phyloP scores from a whole-genome alignment of 2,329 filamentous ascomycete species.

The Dothiorella sarmentorum region DNA sequence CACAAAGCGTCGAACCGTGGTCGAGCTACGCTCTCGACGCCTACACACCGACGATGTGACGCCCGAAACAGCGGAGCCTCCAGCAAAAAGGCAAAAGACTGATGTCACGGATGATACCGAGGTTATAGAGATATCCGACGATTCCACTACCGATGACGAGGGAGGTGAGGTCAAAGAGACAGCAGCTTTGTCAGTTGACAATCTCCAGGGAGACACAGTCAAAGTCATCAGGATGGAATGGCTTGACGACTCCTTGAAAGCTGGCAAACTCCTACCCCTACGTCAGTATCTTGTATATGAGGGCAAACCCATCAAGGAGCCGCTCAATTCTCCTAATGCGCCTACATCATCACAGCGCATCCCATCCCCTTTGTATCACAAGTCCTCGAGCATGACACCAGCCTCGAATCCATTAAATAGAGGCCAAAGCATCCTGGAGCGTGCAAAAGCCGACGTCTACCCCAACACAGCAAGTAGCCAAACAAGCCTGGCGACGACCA shows the following conservation, averaged over 20 bases:
- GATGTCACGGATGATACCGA: conserved; percentile 6
- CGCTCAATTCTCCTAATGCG: conserved; percentile 30
- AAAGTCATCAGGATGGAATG: conserved; percentile 54
- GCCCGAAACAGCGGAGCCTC: conserved; percentile 23
- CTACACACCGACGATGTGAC: conserved; percentile 55
- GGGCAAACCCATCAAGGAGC: conserved; percentile 42
- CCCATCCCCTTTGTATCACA: not conserved
- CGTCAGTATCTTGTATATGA: conserved; percentile 51
- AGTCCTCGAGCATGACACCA: not conserved
- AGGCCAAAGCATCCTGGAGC: conserved; percentile 45
- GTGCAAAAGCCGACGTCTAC: conserved; percentile 51
- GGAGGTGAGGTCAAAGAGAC: conserved; percentile 26
- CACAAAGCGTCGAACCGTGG: conserved; percentile 65
- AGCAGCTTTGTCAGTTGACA: not conserved
- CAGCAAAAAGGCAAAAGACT: conserved; percentile 22
- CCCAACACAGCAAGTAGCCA: not conserved
- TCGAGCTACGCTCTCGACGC: conserved; percentile 71
- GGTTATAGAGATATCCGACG: not conserved
- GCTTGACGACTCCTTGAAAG: conserved; percentile 48
- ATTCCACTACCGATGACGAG: conserved; percentile 30
- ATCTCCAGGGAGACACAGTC: conserved; percentile 30
- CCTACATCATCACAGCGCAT: conserved; percentile 1
- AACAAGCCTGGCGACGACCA: not conserved
- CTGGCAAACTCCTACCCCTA: conserved; percentile 44
- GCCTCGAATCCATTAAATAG: not conserved